These are phyloP conservation scores for Betula pendula DNA, from an alignment of 306 rosid species.

Conservation along the genomic window DNA sequence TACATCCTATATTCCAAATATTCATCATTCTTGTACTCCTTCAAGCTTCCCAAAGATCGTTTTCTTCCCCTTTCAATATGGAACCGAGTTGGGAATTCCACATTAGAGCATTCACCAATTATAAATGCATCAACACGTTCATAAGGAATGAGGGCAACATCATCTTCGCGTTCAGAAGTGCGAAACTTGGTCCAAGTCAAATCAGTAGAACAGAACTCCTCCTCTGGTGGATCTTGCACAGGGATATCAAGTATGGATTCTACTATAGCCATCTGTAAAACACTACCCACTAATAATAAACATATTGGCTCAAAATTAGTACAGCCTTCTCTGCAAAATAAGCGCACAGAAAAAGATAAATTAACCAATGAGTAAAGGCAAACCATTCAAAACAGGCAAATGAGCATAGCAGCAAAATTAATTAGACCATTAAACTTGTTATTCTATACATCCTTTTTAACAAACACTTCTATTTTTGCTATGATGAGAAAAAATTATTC, in stretches of 20 bases:
- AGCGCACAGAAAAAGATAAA: not conserved
- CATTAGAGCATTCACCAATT: slow-evolving; percentile 80
- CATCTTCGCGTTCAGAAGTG: slow-evolving; percentile 69
- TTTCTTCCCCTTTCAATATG: slow-evolving; percentile 84
- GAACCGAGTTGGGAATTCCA: slow-evolving; percentile 82
- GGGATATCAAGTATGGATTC: slow-evolving; percentile 67
- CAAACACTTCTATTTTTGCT: not conserved
- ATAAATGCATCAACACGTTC: slow-evolving; percentile 87
- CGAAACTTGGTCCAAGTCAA: slow-evolving; percentile 90
- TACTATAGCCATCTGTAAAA: slow-evolving; percentile 53
- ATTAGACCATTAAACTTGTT: not conserved
- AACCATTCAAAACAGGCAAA: slow-evolving; percentile 5
- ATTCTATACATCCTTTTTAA: not conserved
- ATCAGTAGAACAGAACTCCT: slow-evolving; percentile 76
- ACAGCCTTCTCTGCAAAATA: slow-evolving; percentile 18
- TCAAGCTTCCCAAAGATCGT: slow-evolving; percentile 73
- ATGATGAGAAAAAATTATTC: not conserved
- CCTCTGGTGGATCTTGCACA: slow-evolving; percentile 82
- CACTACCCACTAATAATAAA: not conserved
- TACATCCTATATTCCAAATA: slow-evolving; percentile 88
- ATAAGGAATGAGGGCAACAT: slow-evolving; percentile 85
- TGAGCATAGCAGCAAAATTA: not conserved
- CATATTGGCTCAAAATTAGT: slow-evolving; percentile 1
- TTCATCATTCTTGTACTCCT: slow-evolving; percentile 84
- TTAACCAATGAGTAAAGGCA: not conserved